A percentile compares a stretch with the other conserved stretches of the same genome.
Conservation (phyloP, 225 moss, liverwort and hornwort species). For the Polytrichum formosum region DNA sequence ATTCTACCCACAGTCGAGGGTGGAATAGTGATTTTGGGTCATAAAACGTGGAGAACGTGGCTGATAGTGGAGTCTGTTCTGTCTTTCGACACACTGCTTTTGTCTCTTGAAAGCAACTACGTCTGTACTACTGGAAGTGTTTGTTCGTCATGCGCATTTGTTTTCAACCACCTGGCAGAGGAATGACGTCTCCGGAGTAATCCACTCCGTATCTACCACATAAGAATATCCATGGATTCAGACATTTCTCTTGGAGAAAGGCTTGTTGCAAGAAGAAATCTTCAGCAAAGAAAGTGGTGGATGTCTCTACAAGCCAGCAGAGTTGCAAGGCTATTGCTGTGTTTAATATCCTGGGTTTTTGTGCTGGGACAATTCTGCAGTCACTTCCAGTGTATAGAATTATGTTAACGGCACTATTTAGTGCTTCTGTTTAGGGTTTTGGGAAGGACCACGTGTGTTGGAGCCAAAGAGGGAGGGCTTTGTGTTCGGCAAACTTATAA, state of each 20-base stretch:
- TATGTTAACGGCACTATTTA: constrained; percentile 7
- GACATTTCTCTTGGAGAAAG: constrained; percentile 7
- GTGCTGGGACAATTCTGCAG: constrained; percentile 16
- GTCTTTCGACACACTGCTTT: constrained; percentile 16
- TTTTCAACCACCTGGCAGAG: constrained; percentile 13
- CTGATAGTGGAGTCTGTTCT: constrained; percentile 9
- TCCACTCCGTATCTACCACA: constrained; percentile 9
- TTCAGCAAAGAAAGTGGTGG: constrained; percentile 15
- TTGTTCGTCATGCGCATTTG: constrained; percentile 12
- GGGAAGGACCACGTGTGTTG: background rate
- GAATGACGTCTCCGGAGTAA: constrained; percentile 11
- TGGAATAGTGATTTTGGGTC: constrained; percentile 14
- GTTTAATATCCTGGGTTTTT: constrained; percentile 10
- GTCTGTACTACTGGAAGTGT: constrained; percentile 9
- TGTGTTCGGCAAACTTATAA: background rate
- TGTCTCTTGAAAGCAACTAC: constrained; percentile 11
- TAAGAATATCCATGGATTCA: constrained; percentile 18
- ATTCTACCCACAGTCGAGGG: constrained; percentile 3
- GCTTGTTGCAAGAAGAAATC: constrained; percentile 11
- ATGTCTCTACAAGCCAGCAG: constrained; percentile 12
- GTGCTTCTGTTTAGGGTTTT: constrained; percentile 12
- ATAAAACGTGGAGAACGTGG: constrained; percentile 6
- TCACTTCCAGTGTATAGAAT: constrained; percentile 26
- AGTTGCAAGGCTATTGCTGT: background rate
- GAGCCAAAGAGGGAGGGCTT: background rate